phyloP scores from a whole-genome alignment of 1,284 basidiomycete genomes.

The Leccinum subrobustum region DNA sequence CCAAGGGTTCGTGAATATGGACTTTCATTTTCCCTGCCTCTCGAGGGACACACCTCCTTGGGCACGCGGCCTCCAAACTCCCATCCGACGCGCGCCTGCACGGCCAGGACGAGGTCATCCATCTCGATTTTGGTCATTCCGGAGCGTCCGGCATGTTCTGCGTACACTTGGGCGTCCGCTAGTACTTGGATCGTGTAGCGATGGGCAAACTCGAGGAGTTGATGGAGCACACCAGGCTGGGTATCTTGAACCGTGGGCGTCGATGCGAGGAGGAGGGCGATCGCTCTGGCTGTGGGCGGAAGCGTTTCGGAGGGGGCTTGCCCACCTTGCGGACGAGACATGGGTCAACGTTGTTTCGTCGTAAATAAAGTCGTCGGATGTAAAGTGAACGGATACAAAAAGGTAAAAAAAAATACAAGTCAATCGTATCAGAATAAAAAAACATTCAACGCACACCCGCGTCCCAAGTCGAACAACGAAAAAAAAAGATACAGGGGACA shows the following conservation, averaged over 20 bases:
- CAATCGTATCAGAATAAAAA: conserved; percentile 2
- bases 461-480: conserved; percentile 1
- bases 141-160: conserved; percentile 85
- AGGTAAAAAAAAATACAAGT: conserved; percentile 10
- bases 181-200: conserved; percentile 93
- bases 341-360: conserved; percentile 22
- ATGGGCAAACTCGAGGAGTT: conserved; percentile 94
- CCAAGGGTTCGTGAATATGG: not conserved
- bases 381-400: not conserved
- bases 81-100: conserved; percentile 93
- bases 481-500: conserved; percentile 11
- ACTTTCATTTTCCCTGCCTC: not conserved
- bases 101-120: conserved; percentile 89
- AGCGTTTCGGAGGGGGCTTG: conserved; percentile 59
- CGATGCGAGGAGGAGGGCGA: conserved; percentile 89
- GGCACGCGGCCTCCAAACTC: conserved; percentile 92
- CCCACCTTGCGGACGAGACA: conserved; percentile 51
- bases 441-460: conserved; percentile 6
- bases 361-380: not conserved
- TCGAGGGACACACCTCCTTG: conserved; percentile 76
- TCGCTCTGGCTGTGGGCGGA: conserved; percentile 88
- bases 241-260: conserved; percentile 93
- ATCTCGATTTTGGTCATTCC: conserved; percentile 71
- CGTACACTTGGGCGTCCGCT: conserved; percentile 87
- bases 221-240: conserved; percentile 91